A percentile compares a stretch with the other conserved stretches of the same genome.
phyloP scores from a whole-genome alignment of 306 rosid genomes.

The Trifolium dubium region DNA sequence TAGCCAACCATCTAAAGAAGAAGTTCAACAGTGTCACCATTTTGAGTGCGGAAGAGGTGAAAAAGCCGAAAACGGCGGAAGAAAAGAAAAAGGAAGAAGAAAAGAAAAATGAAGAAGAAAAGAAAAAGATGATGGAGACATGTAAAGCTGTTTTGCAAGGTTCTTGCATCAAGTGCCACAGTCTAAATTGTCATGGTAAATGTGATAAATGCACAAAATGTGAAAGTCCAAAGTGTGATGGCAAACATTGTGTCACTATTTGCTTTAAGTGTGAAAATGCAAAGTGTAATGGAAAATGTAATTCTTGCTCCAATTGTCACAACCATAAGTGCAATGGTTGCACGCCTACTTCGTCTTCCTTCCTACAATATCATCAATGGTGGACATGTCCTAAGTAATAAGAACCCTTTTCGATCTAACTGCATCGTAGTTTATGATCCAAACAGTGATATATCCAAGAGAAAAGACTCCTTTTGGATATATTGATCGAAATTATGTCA shows the following conservation, averaged over 20 bases:
- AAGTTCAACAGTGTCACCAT: constrained; percentile 37
- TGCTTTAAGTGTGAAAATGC: neutral
- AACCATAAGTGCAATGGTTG: neutral
- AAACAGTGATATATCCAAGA: neutral
- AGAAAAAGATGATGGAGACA: constrained; percentile 4
- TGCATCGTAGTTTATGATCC: constrained; percentile 30
- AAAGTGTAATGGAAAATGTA: constrained; percentile 16
- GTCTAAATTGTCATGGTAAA: neutral
- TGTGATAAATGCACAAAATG: constrained; percentile 14
- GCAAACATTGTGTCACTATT: neutral
- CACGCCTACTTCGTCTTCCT: constrained; percentile 1
- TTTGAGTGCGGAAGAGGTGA: constrained; percentile 39
- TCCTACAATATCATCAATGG: constrained; percentile 14
- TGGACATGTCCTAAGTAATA: constrained; percentile 24
- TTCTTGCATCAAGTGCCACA: neutral
- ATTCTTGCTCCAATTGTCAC: neutral
- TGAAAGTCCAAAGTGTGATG: neutral
- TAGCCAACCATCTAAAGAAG: constrained; percentile 40
- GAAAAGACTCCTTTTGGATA: neutral
- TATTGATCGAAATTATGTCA: too few species aligned
- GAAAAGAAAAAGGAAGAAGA: constrained; percentile 14
- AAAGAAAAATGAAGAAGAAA: neutral
- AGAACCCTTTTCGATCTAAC: neutral
- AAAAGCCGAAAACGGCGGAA: neutral
- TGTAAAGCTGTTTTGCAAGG: neutral